phyloP scores from a whole-genome alignment of 1,284 basidiomycete species.

The Uromyces viciae-fabae region DNA sequence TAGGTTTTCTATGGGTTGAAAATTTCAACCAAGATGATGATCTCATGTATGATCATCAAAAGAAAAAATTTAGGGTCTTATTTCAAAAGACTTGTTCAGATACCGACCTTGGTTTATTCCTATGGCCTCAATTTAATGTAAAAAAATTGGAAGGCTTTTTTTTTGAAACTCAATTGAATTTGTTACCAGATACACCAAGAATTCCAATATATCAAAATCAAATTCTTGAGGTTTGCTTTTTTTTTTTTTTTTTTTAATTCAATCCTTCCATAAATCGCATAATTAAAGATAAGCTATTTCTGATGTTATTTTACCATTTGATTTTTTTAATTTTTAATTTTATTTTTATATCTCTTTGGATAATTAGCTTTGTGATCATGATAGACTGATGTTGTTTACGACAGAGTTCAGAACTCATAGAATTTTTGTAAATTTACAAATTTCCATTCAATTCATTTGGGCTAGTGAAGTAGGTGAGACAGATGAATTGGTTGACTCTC shows the following conservation, averaged over 20 bases:
- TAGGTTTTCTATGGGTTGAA: slow-evolving; percentile 27
- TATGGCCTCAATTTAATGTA: slow-evolving; percentile 29
- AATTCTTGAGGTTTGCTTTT: slow-evolving; percentile 18
- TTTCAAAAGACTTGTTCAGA: slow-evolving; percentile 40
- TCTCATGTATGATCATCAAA: not conserved
- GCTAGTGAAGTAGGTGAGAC: slow-evolving; percentile 6
- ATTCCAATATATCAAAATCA: slow-evolving; percentile 24
- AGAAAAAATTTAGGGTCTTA: slow-evolving; percentile 14
- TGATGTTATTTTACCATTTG: not conserved
- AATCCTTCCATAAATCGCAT: not conserved
- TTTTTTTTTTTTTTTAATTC: not conserved
- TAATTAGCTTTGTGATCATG: slow-evolving; percentile 19
- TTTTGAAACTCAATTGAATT: not conserved
- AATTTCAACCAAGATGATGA: not conserved
- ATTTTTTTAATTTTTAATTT: not conserved
- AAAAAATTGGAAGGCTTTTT: not conserved
- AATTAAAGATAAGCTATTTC: not conserved
- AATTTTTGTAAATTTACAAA: slow-evolving; percentile 23
- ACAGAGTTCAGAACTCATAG: slow-evolving; percentile 29
- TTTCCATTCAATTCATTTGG: slow-evolving; percentile 19
- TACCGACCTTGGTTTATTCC: slow-evolving; percentile 9
- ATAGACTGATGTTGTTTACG: slow-evolving; percentile 31
- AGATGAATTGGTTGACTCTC: not conserved
- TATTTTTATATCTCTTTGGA: not conserved
- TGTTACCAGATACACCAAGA: slow-evolving; percentile 20